Evolutionary conservation across 768 basidiomycete species (phyloP).

Genomic region (Amanita subjunquillea): DNA sequence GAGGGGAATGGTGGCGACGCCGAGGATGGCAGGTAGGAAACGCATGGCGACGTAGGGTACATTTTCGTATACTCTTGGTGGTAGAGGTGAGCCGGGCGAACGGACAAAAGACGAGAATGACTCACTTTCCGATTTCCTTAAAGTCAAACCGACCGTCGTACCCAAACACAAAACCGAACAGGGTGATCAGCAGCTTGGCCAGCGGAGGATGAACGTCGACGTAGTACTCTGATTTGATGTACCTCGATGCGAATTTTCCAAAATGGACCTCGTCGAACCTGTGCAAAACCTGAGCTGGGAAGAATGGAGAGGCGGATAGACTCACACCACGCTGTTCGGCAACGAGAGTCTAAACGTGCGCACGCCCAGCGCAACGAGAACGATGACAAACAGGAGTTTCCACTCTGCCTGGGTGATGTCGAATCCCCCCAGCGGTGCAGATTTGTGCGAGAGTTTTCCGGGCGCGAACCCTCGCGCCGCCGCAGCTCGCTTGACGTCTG

Average conservation of each 20-base stretch:
- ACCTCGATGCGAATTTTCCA: constrained; percentile 91
- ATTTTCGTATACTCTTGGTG: constrained; percentile 60
- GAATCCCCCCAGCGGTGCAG: constrained; percentile 47
- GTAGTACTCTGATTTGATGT: constrained; percentile 87
- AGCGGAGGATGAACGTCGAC: constrained; percentile 97
- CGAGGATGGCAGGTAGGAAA: constrained; percentile 83
- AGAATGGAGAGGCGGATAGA: constrained; percentile 10
- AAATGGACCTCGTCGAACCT: constrained; percentile 99
- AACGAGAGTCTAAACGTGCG: constrained; percentile 77
- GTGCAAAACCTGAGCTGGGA: not conserved
- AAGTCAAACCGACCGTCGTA: constrained; percentile 95
- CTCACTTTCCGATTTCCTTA: constrained; percentile 93
- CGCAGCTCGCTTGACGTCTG: constrained; percentile 60
- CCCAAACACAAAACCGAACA: constrained; percentile 79
- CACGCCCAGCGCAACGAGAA: constrained; percentile 69
- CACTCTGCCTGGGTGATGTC: constrained; percentile 63
- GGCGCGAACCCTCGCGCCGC: constrained; percentile 58
- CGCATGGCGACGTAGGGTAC: constrained; percentile 98
- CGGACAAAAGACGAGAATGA: constrained; percentile 6
- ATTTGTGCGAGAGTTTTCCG: constrained; percentile 25
- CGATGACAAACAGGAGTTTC: constrained; percentile 58
- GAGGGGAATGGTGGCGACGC: constrained; percentile 81
- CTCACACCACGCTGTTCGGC: constrained; percentile 90
- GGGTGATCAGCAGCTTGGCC: constrained; percentile 90
- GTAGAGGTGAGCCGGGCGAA: not conserved